Percentiles rank a stretch among this genome's conserved stretches.
Evolutionary conservation across 768 basidiomycete species (phyloP).

Genomic region (Lepiota brunneoincarnata): DNA sequence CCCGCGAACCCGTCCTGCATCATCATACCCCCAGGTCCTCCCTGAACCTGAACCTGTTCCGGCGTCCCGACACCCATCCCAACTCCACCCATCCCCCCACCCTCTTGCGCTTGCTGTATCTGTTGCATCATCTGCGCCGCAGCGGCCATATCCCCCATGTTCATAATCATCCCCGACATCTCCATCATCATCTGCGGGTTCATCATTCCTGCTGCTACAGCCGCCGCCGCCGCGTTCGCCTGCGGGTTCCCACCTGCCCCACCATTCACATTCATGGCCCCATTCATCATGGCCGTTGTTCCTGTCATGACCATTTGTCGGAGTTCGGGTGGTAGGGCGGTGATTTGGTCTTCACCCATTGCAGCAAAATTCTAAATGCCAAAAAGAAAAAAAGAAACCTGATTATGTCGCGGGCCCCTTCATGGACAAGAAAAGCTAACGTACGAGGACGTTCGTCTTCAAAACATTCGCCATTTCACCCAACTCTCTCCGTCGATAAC

Average conservation of each 20-base stretch:
- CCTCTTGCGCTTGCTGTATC: slow-evolving; percentile 4
- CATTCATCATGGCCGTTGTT: slow-evolving; percentile 74
- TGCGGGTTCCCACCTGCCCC: neutral
- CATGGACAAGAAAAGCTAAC: slow-evolving; percentile 23
- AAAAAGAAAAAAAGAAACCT: slow-evolving; percentile 12
- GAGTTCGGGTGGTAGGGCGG: slow-evolving; percentile 75
- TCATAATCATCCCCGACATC: slow-evolving; percentile 54
- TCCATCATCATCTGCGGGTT: slow-evolving; percentile 75
- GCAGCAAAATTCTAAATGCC: slow-evolving; percentile 71
- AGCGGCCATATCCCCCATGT: slow-evolving; percentile 59
- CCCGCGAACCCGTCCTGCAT: slow-evolving; percentile 48
- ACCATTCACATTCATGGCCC: slow-evolving; percentile 15
- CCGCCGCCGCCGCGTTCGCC: slow-evolving; percentile 25
- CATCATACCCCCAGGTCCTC: slow-evolving; percentile 24
- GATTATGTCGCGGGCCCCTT: neutral
- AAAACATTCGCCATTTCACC: slow-evolving; percentile 78
- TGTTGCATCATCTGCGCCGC: slow-evolving; percentile 19
- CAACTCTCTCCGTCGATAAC: slow-evolving; percentile 76
- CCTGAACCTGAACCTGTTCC: slow-evolving; percentile 31
- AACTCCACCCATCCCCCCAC: neutral
- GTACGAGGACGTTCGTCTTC: slow-evolving; percentile 79
- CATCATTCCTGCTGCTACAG: slow-evolving; percentile 53
- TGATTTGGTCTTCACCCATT: slow-evolving; percentile 79
- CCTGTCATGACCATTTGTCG: slow-evolving; percentile 88
- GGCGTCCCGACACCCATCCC: slow-evolving; percentile 26